phyloP scores from a whole-genome alignment of 2,329 filamentous ascomycete genomes.

The Penicillium frequentans region DNA sequence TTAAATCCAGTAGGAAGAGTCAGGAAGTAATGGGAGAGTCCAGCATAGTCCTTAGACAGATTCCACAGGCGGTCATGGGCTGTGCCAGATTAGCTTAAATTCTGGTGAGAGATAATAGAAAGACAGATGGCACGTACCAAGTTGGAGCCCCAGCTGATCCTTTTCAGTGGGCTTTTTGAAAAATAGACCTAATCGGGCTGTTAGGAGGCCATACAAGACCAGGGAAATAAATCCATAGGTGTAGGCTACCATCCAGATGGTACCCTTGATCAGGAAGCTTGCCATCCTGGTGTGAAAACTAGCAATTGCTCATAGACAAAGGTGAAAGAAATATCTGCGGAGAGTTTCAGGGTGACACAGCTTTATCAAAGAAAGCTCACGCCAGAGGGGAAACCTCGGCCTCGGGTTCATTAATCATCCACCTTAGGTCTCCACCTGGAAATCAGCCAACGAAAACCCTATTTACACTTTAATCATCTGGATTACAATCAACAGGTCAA shows the following conservation, averaged over 20 bases:
- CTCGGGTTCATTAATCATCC: neutral
- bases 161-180: slow-evolving; percentile 39
- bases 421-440: neutral
- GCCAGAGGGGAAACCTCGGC: neutral
- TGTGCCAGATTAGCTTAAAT: slow-evolving; percentile 24
- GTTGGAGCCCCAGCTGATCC: slow-evolving; percentile 26
- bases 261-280: slow-evolving; percentile 9
- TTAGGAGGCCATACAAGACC: slow-evolving; percentile 29
- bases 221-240: slow-evolving; percentile 39
- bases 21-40: slow-evolving; percentile 54
- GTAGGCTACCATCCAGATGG: slow-evolving; percentile 22
- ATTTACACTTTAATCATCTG: neutral
- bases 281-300: neutral
- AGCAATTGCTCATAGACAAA: neutral
- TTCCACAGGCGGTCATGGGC: slow-evolving; percentile 57
- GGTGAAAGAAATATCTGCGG: neutral
- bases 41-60: slow-evolving; percentile 48
- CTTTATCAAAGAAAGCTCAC: neutral
- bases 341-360: neutral
- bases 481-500: neutral
- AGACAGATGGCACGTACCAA: neutral
- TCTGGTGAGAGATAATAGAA: neutral
- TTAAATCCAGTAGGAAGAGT: slow-evolving; percentile 50
- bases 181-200: neutral
- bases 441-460: neutral